Evolutionary conservation across 805 yeast genomes (phyloP).

Genomic region (Schizosaccharomyces japonicus): DNA sequence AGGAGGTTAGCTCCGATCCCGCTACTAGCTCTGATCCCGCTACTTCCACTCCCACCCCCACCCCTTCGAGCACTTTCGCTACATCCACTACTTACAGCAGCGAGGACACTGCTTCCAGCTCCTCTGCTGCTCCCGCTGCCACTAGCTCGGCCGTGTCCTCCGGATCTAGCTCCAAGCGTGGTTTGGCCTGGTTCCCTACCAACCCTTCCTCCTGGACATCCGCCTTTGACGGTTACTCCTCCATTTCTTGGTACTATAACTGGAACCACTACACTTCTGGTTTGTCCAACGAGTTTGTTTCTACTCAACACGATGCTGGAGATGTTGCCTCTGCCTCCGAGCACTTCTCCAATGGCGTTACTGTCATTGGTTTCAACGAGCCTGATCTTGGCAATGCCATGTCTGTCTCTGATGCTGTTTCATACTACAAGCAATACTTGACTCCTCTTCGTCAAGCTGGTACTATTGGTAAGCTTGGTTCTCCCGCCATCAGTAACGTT

Average conservation of each 20-base stretch:
- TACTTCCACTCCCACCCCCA: constrained; percentile 2
- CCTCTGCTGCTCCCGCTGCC: neutral
- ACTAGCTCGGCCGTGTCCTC: neutral
- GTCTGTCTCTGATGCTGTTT: neutral
- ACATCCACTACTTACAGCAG: neutral
- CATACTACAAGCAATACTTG: neutral
- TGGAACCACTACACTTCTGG: neutral
- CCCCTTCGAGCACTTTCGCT: constrained; percentile 3
- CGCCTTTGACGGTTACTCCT: too few species aligned
- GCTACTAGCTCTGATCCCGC: constrained; percentile 7
- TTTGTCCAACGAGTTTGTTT: neutral
- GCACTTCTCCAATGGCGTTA: neutral
- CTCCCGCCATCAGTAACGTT: constrained; percentile 3
- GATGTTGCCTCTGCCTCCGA: neutral
- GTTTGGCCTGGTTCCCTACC: constrained; percentile 2
- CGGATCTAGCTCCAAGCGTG: constrained; percentile 2
- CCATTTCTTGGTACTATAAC: constrained; percentile 2
- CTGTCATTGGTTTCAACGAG: constrained; percentile 4
- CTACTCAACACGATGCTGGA: neutral
- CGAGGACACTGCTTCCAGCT: neutral
- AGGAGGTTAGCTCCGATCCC: neutral
- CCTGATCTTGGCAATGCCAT: constrained; percentile 3
- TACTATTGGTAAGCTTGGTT: neutral
- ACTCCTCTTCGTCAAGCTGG: neutral
- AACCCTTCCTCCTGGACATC: too few species aligned